Evolutionary conservation across 768 basidiomycete species (phyloP).

Genomic region (Porpolomopsis calyptriformis): DNA sequence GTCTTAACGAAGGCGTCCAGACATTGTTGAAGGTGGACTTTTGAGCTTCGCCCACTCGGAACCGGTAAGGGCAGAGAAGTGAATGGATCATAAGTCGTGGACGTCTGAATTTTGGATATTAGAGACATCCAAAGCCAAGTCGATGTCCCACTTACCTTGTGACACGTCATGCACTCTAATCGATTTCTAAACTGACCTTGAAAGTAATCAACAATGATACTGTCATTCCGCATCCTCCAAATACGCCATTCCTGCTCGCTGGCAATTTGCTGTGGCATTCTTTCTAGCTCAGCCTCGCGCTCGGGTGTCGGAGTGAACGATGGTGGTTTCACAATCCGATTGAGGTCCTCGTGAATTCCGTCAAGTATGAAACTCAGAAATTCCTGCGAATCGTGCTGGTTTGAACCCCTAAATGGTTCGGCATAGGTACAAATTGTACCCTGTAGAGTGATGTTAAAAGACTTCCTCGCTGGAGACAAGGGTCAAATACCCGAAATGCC

Average conservation of each 20-base stretch:
- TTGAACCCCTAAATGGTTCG: conserved; percentile 68
- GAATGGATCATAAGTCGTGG: conserved; percentile 94
- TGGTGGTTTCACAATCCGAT: conserved; percentile 69
- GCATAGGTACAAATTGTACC: conserved; percentile 39
- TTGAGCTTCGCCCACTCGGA: conserved; percentile 46
- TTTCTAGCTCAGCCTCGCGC: conserved; percentile 82
- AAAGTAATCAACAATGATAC: conserved; percentile 91
- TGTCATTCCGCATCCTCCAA: conserved; percentile 85
- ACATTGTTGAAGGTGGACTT: conserved; percentile 67
- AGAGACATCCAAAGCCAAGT: conserved; percentile 1
- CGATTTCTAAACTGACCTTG: conserved; percentile 94
- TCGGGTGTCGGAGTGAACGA: conserved; percentile 55
- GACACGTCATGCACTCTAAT: conserved; percentile 82
- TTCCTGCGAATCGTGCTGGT: conserved; percentile 98
- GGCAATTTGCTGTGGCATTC: conserved; percentile 76
- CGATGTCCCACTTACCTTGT: conserved; percentile 44
- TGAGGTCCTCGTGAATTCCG: conserved; percentile 82
- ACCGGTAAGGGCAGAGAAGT: conserved; percentile 92
- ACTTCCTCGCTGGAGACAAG: background rate
- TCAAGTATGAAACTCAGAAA: conserved; percentile 91
- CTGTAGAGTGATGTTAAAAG: conserved; percentile 16
- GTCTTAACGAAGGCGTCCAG: conserved; percentile 84
- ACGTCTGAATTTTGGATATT: conserved; percentile 50
- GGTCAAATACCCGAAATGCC: conserved; percentile 58
- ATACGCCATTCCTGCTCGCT: conserved; percentile 88